Base-by-base conservation (phyloP, 1,284 basidiomycete genomes). In the Macrocystidia cucumis region DNA sequence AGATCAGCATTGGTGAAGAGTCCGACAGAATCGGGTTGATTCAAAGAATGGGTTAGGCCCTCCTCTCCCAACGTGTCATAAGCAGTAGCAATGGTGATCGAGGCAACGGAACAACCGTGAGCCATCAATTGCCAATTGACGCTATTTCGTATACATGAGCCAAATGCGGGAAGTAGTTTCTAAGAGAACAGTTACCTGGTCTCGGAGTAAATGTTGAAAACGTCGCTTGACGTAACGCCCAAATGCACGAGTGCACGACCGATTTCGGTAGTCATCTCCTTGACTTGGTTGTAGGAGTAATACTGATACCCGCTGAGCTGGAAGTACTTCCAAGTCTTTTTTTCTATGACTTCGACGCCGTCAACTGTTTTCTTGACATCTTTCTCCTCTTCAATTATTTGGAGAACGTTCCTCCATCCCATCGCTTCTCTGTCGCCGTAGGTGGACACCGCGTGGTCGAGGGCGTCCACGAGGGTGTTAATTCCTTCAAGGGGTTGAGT, bases 1-100 rank as follows among this genome's bases (percentile, higher is more conserved):
- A 97, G 78, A 17, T 89, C 84, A 22, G 83, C 81, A 50, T 97
- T 95, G 46, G 92, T 95, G 62, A 93, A 97, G 44, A 96, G 63
- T 38, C 81, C 85, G 26, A 78, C 71, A 40, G 88, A 91, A 27
- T 84, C 70, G 5, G 93, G 92, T 56, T 98, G 43, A 22, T 48
- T 48, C 23, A 25, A 25, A 8, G 91, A 91, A 58, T 96, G 91
- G 11, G 78, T 65, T n/a, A 97, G 78, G 37, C 89, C 86, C 4
- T 72, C 62, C 47, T 85, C 81, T 35, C 92, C 91, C 28, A 96
- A 80, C 1, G 91, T 92, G 56, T 95, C 92, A 60, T 96, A 96
- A 1, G 91, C 91, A 2, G 92, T 96, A 9, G 89, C 91, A 46
- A 95, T 86, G 35, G 80, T 63, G 33, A 78, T 72, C 28, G 76